Base-by-base conservation (phyloP, 1,284 basidiomycete species). In the Moniliophthora roreri region DNA sequence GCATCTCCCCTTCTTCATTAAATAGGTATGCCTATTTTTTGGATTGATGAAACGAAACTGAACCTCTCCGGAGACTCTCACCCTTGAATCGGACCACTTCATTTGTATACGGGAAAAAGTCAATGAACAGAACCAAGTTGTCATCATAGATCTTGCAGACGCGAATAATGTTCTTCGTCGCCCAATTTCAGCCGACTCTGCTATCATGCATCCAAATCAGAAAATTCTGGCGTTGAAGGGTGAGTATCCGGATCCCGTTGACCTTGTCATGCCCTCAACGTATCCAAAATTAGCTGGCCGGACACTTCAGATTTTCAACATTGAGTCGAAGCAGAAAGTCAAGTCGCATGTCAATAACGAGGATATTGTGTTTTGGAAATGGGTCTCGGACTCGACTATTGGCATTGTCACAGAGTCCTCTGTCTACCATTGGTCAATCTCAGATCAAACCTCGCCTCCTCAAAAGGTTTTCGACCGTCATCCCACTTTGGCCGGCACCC, bases 331-430 rank as follows among this genome's bases (percentile, higher is more conserved):
- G 79, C 87, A 89, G 68, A 99, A 99, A 76, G 91, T 99, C 70
- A 98, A 98, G 69, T 94, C 95, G 21, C 95, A 99, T 69, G 78
- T 89, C 55, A 95, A 91, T 79, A 89, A 87, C 68, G 95, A 98
- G 69, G 97, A 99, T 65, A 84, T 99, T 56, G 87, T 92, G 39
- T 99, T 98, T 75, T 99, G 97, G 97, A 98, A 96, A 69, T 99
- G 97, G 97, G 87, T 98, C 55, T 91, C 86, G 55, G 87, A 93
- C 62, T 84, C 87, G 16, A 91, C 89, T 20, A 87, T 99, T 58
- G 97, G 96, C 65, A 84, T 99, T 74, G 97, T 99, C 67, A 98
- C 96, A 35, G 95, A 98, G 58, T 84, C 89, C 1, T 82, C 95
- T 13, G 97, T 99, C 37, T 95, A 85, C 73, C 96, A 99, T 72